These are phyloP conservation scores for Aegilops sharonensis DNA, from an alignment of 176 grass and related monocot genomes.

Conservation along the genomic window DNA sequence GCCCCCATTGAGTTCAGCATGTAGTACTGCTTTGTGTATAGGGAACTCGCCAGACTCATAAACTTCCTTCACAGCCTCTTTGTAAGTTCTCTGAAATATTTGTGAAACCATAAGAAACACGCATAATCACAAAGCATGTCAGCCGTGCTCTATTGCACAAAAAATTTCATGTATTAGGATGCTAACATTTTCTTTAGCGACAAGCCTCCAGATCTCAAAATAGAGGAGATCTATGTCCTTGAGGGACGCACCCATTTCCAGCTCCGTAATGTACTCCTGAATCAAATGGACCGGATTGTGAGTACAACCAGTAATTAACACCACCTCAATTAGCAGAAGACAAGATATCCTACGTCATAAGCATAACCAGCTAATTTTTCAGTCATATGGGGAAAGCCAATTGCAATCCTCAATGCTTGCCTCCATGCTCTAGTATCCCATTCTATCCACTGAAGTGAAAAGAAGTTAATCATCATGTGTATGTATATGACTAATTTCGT, in stretches of 20 bases:
- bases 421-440: neutral
- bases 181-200: neutral
- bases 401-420: conserved; percentile 27
- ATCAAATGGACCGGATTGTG: neutral
- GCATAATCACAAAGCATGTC: neutral
- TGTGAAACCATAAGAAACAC: neutral
- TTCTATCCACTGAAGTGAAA: neutral
- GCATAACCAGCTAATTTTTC: neutral
- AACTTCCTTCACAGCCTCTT: neutral
- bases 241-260: neutral
- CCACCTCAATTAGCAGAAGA: conserved; percentile 3
- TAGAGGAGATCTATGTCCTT: neutral
- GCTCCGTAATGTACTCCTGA: neutral
- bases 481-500: neutral
- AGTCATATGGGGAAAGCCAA: neutral
- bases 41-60: neutral
- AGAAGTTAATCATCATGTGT: neutral
- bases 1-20: neutral
- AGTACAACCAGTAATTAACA: neutral
- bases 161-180: neutral
- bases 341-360: neutral
- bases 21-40: neutral
- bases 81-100: neutral
- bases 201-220: conserved; percentile 22
- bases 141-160: neutral